Evolutionary conservation across 495 filamentous ascomycete genomes (phyloP).

Genomic region (Podospora pseudoanserina): DNA sequence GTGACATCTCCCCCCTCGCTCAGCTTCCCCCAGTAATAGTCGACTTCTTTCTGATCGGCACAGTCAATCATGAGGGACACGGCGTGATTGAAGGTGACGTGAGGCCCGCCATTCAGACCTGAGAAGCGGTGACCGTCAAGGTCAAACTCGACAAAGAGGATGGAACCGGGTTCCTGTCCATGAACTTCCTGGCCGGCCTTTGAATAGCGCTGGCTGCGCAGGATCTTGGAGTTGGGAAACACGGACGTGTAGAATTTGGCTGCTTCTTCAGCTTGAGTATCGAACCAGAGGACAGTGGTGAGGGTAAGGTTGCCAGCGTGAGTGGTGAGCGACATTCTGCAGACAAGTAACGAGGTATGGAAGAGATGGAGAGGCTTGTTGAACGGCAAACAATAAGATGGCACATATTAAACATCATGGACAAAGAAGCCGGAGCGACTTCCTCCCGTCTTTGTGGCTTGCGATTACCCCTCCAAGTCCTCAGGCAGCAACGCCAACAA

Average conservation of each 20-base stretch:
- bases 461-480: background rate
- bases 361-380: too few relatives aligned
- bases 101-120: conserved; percentile 38
- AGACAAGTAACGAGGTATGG: too few relatives aligned
- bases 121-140: conserved; percentile 36
- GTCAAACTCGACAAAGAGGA: conserved; percentile 27
- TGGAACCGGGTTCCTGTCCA: background rate
- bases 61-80: conserved; percentile 36
- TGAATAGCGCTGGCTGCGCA: conserved; percentile 19
- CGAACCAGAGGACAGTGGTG: conserved; percentile 41
- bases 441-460: background rate
- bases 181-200: conserved; percentile 18
- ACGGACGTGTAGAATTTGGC: conserved; percentile 38
- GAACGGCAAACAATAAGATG: too few relatives aligned
- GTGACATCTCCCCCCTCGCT: conserved; percentile 30
- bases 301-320: conserved; percentile 12
- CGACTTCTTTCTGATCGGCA: conserved; percentile 38
- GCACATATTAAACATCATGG: too few relatives aligned
- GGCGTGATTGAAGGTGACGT: conserved; percentile 32
- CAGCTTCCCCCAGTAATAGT: conserved; percentile 40
- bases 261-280: conserved; percentile 37
- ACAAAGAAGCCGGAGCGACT: background rate
- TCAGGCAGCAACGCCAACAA: background rate
- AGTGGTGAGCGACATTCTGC: background rate
- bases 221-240: conserved; percentile 31